phyloP scores from a whole-genome alignment of 1,139 yeast genomes.

The Scheffersomyces lignicola region DNA sequence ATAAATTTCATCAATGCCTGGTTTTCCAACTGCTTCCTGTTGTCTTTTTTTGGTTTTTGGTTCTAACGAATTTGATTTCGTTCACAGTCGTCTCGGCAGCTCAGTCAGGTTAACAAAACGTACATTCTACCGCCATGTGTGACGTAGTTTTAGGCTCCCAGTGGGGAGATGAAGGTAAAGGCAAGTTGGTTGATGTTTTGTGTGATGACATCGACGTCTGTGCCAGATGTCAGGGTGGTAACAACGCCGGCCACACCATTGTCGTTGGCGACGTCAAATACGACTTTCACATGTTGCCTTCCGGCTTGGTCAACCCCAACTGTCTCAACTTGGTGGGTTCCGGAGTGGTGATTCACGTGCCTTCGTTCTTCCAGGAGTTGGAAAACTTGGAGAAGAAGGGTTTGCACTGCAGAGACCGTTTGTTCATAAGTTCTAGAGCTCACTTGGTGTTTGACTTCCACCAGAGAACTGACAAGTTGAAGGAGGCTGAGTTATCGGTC shows the following conservation, averaged over 20 bases:
- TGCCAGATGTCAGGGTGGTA: constrained; percentile 99
- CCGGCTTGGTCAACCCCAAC: constrained; percentile 91
- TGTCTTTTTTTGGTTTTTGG: constrained; percentile 10
- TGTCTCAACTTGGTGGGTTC: constrained; percentile 90
- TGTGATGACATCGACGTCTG: constrained; percentile 95
- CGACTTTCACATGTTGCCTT: constrained; percentile 98
- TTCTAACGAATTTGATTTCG: constrained; percentile 13
- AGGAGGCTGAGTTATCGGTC: constrained; percentile 86
- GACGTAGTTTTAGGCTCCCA: constrained; percentile 96
- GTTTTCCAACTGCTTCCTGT: too few species aligned
- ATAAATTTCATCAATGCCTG: too few species aligned
- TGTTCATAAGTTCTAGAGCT: constrained; percentile 89
- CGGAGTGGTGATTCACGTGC: constrained; percentile 95
- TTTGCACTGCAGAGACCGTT: constrained; percentile 72
- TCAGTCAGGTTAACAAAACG: constrained; percentile 5
- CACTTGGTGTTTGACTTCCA: constrained; percentile 97
- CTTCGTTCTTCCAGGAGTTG: constrained; percentile 88
- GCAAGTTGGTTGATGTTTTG: constrained; percentile 89
- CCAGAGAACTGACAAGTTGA: constrained; percentile 91
- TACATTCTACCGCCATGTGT: constrained; percentile 50
- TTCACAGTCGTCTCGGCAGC: constrained; percentile 9
- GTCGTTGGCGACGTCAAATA: constrained; percentile 86
- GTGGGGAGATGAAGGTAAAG: constrained; percentile 99
- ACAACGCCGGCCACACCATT: constrained; percentile 98
- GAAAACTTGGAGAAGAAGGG: constrained; percentile 80